Evolutionary conservation across 1,284 basidiomycete genomes (phyloP), one percentile per base, ranked within the genome.

Genomic region (Pholiota adiposa): DNA sequence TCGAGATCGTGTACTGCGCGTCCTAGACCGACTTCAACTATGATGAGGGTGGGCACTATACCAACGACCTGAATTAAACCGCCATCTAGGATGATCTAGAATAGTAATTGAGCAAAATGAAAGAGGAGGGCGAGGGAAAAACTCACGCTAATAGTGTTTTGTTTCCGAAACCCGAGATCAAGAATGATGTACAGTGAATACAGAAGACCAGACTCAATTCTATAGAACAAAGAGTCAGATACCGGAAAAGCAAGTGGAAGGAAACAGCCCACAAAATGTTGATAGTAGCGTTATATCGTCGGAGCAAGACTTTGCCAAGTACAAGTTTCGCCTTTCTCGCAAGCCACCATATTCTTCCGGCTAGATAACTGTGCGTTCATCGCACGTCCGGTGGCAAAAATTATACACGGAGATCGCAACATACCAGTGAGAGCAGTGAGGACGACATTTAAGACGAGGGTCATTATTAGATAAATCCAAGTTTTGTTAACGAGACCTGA

Each of bases 21-120:
- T 7, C 68, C 68, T 9, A 73, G 61, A 8, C 69, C 70, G 11
- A 72, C 69, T 63, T 72, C 71, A 0, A 72, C 73, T 21, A 74
- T 70, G 16, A 73, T 72, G n/a, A 74, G 63, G 18, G 72, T 74
- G 16, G 72, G 73, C 64, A 73, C 67, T 44, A 74, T 73, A 40
- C 72, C 71, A 19, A 72, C 71, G 33, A 72, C 52, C 63, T 73
- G 72, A 33, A 70, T 68, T 9, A 73, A 64, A 9, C 72, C 72
- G 4, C 67, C 61, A 48, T 70, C 69, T 6, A 73, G 60, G 29
- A 73, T 64, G 11, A 63, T 46, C 69, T 70, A 31, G 4, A 54
- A 21, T 7, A 2, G 19, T 34, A 43, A 14, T 27, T 60, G 23
- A 40, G 6, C 25, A 25, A 8, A 34, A 34, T 49, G 21, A 41